These are phyloP conservation scores for Suillus bovinus DNA, from an alignment of 768 basidiomycete species.

Conservation along the genomic window DNA sequence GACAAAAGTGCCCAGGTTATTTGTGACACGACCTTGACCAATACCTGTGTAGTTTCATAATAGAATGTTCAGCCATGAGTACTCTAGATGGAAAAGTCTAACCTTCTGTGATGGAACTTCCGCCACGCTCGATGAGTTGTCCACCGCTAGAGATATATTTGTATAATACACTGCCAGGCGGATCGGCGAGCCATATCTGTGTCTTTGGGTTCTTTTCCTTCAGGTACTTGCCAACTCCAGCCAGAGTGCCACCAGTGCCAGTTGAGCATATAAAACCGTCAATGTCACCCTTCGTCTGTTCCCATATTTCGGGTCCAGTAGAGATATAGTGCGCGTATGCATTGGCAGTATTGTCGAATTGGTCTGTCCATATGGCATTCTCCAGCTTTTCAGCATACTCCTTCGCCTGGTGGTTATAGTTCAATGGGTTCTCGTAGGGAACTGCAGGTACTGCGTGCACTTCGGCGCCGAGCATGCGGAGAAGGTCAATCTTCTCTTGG, in stretches of 20 bases:
- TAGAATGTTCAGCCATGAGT: constrained; percentile 2
- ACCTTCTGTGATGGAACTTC: constrained; percentile 95
- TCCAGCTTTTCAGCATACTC: constrained; percentile 72
- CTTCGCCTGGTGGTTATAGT: constrained; percentile 98
- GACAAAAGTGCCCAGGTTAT: constrained; percentile 85
- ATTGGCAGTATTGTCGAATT: constrained; percentile 97
- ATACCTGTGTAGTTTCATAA: constrained; percentile 58
- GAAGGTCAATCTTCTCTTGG: constrained; percentile 97
- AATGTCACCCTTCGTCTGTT: constrained; percentile 74
- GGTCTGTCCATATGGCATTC: constrained; percentile 96
- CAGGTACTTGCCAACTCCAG: constrained; percentile 82
- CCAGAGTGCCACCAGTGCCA: constrained; percentile 94
- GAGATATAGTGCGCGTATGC: constrained; percentile 82
- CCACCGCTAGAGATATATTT: constrained; percentile 82
- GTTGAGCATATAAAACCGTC: constrained; percentile 95
- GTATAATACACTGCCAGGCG: constrained; percentile 91
- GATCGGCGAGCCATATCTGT: constrained; percentile 94
- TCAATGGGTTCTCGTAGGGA: constrained; percentile 89
- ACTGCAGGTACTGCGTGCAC: constrained; percentile 97
- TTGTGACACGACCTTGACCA: constrained; percentile 93
- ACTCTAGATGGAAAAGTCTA: constrained; percentile 12
- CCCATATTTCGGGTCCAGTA: constrained; percentile 97
- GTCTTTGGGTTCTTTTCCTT: constrained; percentile 84
- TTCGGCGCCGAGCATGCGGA: constrained; percentile 97
- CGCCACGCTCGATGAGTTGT: constrained; percentile 69